Evolutionary conservation across 2,329 filamentous ascomycete species (phyloP).

Genomic region (Ophiosphaerella narmari): DNA sequence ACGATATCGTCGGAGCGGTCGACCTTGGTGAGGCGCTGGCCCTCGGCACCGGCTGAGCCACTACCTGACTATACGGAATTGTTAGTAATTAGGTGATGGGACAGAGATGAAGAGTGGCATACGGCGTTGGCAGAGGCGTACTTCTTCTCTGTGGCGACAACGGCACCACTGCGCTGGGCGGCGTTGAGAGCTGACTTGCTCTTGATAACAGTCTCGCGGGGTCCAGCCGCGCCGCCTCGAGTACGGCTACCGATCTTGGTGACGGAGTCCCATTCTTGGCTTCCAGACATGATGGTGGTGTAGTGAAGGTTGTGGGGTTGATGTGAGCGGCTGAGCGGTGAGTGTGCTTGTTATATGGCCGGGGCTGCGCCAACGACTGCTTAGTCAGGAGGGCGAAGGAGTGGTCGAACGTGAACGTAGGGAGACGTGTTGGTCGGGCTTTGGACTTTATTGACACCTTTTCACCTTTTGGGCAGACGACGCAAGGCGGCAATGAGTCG

Average conservation of each 20-base stretch:
- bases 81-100: conserved; percentile 3
- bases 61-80: conserved; percentile 8
- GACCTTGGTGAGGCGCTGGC: conserved; percentile 96
- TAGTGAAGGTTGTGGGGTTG: conserved; percentile 9
- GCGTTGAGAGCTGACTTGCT: conserved; percentile 86
- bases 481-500: conserved; percentile 21
- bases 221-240: conserved; percentile 66
- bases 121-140: conserved; percentile 76
- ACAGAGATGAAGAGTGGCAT: conserved; percentile 49
- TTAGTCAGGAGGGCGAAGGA: conserved; percentile 11
- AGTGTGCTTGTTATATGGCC: conserved; percentile 9
- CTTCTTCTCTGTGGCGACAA: conserved; percentile 93
- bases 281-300: conserved; percentile 59
- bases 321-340: conserved; percentile 12
- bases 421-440: conserved; percentile 5
- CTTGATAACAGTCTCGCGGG: conserved; percentile 86
- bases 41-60: conserved; percentile 72
- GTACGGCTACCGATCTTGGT: conserved; percentile 94
- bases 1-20: conserved; percentile 97
- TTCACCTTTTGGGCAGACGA: conserved; percentile 5
- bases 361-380: conserved; percentile 6
- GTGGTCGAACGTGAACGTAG: conserved; percentile 5
- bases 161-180: conserved; percentile 76
- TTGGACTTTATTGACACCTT: conserved; percentile 16
- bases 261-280: conserved; percentile 77